These are phyloP conservation scores for Pulveroboletus sp. DNA, from an alignment of 768 basidiomycete species.

Conservation along the genomic window DNA sequence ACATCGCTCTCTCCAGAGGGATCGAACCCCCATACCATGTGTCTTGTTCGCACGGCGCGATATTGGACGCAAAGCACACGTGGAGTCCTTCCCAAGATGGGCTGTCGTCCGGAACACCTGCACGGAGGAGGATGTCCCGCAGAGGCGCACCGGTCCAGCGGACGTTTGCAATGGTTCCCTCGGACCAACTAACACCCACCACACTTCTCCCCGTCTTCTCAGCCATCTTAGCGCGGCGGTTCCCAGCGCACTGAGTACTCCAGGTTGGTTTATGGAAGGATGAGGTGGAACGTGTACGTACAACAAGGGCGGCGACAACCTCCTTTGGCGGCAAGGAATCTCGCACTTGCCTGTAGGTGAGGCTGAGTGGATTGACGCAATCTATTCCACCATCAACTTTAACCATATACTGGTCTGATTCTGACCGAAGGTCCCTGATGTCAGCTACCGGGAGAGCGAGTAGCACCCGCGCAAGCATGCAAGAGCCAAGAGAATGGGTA, in stretches of 20 bases:
- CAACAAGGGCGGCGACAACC: conserved; percentile 55
- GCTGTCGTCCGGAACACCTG: conserved; percentile 32
- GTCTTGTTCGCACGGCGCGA: conserved; percentile 59
- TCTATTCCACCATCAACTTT: conserved; percentile 26
- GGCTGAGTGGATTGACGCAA: conserved; percentile 7
- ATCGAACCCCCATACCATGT: conserved; percentile 62
- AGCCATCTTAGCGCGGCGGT: conserved; percentile 62
- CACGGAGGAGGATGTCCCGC: conserved; percentile 48
- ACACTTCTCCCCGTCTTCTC: conserved; percentile 43
- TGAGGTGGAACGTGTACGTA: conserved; percentile 19
- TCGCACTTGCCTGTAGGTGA: conserved; percentile 20
- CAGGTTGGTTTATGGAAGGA: background rate
- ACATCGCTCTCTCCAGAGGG: conserved; percentile 46
- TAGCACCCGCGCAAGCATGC: background rate
- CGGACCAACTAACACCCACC: conserved; percentile 57
- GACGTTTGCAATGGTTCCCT: conserved; percentile 67
- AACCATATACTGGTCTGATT: conserved; percentile 21
- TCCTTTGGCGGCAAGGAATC: conserved; percentile 17
- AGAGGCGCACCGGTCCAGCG: conserved; percentile 61
- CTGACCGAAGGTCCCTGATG: conserved; percentile 20
- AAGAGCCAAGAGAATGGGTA: background rate
- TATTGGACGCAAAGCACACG: conserved; percentile 56
- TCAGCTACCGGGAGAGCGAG: conserved; percentile 17
- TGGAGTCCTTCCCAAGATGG: conserved; percentile 34
- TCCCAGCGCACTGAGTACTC: conserved; percentile 52